Base-by-base conservation (phyloP, 148 eudicot genomes). In the Gaultheria prostrata region DNA sequence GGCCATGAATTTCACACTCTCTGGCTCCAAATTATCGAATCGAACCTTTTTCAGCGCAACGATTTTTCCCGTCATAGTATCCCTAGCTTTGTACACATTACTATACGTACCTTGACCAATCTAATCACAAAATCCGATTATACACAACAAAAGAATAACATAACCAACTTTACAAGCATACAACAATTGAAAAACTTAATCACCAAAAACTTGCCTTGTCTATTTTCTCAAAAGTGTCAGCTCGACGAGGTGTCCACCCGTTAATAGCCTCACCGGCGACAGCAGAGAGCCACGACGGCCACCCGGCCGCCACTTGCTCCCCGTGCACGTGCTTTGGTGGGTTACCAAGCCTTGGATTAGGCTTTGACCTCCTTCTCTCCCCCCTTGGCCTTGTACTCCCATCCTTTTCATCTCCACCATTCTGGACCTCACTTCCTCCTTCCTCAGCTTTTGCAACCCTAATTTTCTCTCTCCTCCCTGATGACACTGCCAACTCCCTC, bases 81-180 rank as follows among this genome's bases (percentile, higher is more conserved):
- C 98, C 87, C 93, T 90, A 80, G 95, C 98, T 90, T 95, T 95
- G 86, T 93, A 95, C 89, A 95, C 98, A 88, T 92, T 95, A 83
- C 97, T 93, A 65, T 95, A 95, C 54, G 98, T 95, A 24, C 98
- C 98, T 92, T 93, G 95, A 48, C 97, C 98, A 89, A 95, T 93
- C 98, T 95, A 83, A 87, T 24, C 76, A 85, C 67, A 54, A 76
- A 77, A 65, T 70, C n/a, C 63, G n/a, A 80, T 67, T 70, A 78
- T 50, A 87, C 3, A 71, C 54, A 82, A 77, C 53, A 79, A 76
- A 76, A 18, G 18, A 75, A 79, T 78, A 56, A 85, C 17, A 46
- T 21, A 65, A 61, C 15, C 72, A 79, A 46, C 24, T 8, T 75
- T 1, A 80, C 1, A 61, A 14, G n/a, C 13, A 50, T 20, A 79